Conservation (phyloP, 306 rosid genomes). For the Cicer chorassanicum region DNA sequence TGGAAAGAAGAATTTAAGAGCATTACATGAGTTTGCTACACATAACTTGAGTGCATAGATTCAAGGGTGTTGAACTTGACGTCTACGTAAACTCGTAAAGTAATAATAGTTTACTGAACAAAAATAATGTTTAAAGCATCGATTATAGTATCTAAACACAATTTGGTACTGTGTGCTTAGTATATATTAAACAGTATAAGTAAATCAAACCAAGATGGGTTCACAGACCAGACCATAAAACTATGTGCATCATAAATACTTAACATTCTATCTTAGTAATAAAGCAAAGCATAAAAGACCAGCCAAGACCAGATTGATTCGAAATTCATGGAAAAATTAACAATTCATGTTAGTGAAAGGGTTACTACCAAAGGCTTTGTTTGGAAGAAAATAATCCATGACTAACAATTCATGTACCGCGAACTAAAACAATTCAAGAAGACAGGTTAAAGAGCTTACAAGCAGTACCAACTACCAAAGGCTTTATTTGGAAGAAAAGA, state of each 20-base stretch:
- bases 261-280: too few species aligned
- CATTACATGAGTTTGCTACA: conserved; percentile 18
- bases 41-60: conserved; percentile 9
- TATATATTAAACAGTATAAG: too few species aligned
- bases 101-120: too few species aligned
- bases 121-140: too few species aligned
- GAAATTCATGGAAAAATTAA: neutral
- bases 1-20: conserved; percentile 35
- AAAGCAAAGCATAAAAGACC: neutral
- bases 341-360: too few species aligned
- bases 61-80: neutral
- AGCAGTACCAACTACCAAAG: neutral
- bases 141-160: too few species aligned
- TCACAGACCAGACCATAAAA: neutral
- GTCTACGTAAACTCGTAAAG: neutral
- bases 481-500: neutral
- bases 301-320: neutral
- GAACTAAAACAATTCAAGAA: neutral
- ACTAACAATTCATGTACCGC: too few species aligned
- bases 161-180: too few species aligned
- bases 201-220: neutral
- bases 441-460: conserved; percentile 1
- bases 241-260: too few species aligned
- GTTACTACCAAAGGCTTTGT: too few species aligned
- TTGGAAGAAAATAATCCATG: too few species aligned